Conservation (phyloP, 2,329 filamentous ascomycete species). For the Paecilomyces niveus region DNA sequence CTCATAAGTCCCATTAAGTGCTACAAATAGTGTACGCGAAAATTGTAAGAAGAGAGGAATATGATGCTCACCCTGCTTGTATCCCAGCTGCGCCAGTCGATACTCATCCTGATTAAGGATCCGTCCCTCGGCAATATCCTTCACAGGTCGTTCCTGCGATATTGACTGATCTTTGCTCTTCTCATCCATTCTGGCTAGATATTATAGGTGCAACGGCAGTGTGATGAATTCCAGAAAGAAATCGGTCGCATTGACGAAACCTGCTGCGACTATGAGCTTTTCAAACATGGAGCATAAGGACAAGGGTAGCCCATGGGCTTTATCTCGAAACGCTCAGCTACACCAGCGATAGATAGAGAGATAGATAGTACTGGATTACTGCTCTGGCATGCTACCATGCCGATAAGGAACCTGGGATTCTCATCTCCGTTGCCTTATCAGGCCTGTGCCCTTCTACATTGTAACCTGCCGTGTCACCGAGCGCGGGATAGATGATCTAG, state of each 20-base stretch:
- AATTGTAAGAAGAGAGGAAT: too few relatives aligned
- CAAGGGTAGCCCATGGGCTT: neutral
- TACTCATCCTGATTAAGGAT: neutral
- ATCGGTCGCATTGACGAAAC: neutral
- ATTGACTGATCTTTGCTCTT: neutral
- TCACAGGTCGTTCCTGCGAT: slow-evolving; percentile 20
- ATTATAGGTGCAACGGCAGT: neutral
- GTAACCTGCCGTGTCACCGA: neutral
- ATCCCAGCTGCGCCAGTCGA: neutral
- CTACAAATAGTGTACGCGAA: neutral
- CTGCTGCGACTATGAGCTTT: neutral
- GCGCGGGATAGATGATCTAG: neutral
- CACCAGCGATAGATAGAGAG: neutral
- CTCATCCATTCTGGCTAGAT: neutral
- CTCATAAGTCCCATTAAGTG: neutral
- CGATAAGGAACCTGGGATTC: neutral
- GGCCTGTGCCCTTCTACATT: neutral
- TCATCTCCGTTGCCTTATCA: neutral
- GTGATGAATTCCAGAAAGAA: neutral
- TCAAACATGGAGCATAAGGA: neutral
- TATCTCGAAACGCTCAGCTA: neutral
- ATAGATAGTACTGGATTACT: neutral
- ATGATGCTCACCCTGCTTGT: neutral
- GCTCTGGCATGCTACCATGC: neutral
- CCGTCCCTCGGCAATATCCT: slow-evolving; percentile 2